Base-by-base conservation (phyloP, 441 rosid species). In the Populus hybrid region DNA sequence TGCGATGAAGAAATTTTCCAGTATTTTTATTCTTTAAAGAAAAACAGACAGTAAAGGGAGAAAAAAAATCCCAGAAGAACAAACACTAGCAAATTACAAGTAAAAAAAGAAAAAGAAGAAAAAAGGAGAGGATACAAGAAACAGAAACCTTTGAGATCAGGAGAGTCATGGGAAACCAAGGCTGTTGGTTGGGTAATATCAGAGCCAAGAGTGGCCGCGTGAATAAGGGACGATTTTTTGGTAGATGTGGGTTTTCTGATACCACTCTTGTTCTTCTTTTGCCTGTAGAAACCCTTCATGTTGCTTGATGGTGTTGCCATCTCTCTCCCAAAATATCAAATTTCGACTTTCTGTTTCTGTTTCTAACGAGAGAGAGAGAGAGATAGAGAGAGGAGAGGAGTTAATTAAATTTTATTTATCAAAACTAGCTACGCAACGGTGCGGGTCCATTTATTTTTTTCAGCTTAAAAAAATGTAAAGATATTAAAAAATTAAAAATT, bases 201-300 rank as follows among this genome's bases (percentile, higher is more conserved):
- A 75, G 89, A 82, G 64, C 84, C 87, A 8, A 82, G 69, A 65
- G 85, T 50, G 57, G 86, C 85, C 10, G 87, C 85, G 67, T 77
- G 81, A 71, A 76, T 79, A 20, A 84, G 82, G 18, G 90, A 63
- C 66, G 67, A 79, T 75, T 70, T 86, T 2, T 3, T 30, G 32
- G 32, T 30, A 30, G 84, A 73, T 28, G 76, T 24, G 26, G 79
- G 21, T 63, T 77, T 84, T 16, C 76, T 14, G 61, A 76, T 80
- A 35, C 83, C 75, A 34, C 36, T 30, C 32, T 30, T 30, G 32
- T 30, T n/a, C 75, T 91, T 91, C 69, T 73, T 89, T 59, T 91
- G 93, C 87, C 81, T 82, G 88, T 86, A 92, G 84, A 87, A 88
- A 71, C 86, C 88, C 88, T 88, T 87, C 87, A 92, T 78, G 76